These are phyloP conservation scores for Symbiodinium natans DNA, from an alignment of 73 alveolate species.

Conservation along the genomic window DNA sequence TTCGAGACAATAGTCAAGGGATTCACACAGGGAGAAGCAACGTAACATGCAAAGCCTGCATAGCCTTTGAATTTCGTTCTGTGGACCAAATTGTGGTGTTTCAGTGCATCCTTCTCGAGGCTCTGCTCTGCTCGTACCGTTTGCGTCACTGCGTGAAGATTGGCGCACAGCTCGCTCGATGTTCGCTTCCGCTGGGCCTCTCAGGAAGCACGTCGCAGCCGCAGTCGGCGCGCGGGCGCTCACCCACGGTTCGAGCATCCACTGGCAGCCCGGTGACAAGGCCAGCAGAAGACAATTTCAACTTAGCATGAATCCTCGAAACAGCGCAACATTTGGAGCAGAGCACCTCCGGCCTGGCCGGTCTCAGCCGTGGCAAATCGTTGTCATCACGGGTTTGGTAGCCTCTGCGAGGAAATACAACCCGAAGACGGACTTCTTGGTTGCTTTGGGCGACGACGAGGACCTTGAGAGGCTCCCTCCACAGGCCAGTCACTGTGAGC, in stretches of 20 bases:
- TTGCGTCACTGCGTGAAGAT: too few relatives aligned
- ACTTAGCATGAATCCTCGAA: too few relatives aligned
- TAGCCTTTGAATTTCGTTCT: too few relatives aligned
- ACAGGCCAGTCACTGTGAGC: background rate
- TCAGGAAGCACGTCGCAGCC: too few relatives aligned
- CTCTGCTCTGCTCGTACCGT: background rate
- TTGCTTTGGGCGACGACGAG: conserved; percentile 50
- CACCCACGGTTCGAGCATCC: background rate
- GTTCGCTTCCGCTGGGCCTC: background rate
- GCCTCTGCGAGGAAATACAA: conserved; percentile 78
- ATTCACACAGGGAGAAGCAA: too few relatives aligned
- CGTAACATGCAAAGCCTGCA: background rate
- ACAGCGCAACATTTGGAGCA: too few relatives aligned
- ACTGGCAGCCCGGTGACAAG: background rate
- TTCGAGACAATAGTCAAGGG: too few relatives aligned
- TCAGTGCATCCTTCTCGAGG: too few relatives aligned
- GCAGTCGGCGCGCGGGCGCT: background rate
- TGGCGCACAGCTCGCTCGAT: too few relatives aligned
- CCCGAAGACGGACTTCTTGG: conserved; percentile 23
- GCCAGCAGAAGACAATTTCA: background rate
- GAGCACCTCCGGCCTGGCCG: too few relatives aligned
- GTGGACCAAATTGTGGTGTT: background rate
- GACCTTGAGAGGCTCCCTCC: conserved; percentile 52
- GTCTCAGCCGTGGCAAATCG: too few relatives aligned
- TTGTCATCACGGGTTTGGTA: too few relatives aligned